These are phyloP conservation scores for Silybum marianum DNA, from an alignment of 129 eudicot species.

Conservation along the genomic window DNA sequence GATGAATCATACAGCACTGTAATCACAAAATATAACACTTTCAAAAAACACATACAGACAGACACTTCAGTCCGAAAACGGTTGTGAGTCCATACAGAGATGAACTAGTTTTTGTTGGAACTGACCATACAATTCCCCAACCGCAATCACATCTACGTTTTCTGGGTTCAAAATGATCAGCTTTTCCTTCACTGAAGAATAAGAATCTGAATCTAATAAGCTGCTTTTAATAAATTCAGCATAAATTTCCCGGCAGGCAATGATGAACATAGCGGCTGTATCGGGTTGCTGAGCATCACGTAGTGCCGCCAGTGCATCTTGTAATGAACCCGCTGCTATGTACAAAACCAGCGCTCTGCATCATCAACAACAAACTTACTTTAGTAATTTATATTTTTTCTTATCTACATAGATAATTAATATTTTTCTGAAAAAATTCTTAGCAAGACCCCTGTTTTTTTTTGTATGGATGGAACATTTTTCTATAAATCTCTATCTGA, in stretches of 20 bases:
- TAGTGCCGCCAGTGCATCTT: conserved; percentile 87
- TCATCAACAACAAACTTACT: neutral
- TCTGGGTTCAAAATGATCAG: conserved; percentile 56
- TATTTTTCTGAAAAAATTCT: too few relatives aligned
- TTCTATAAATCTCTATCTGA: too few relatives aligned
- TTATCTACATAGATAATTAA: too few relatives aligned
- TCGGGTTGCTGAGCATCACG: conserved; percentile 91
- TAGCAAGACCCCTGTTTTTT: too few relatives aligned
- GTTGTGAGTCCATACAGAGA: conserved; percentile 93
- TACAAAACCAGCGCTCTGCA: conserved; percentile 87
- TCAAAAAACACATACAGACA: neutral
- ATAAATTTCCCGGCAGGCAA: conserved; percentile 79
- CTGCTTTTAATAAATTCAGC: conserved; percentile 45
- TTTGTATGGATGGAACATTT: too few relatives aligned
- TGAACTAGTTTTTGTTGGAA: conserved; percentile 90
- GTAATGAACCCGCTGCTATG: conserved; percentile 90
- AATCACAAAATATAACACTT: neutral
- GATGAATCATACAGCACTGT: neutral
- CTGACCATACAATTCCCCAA: conserved; percentile 80
- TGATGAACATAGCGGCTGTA: conserved; percentile 93
- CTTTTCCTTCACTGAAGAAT: conserved; percentile 47
- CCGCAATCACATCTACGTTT: conserved; percentile 84
- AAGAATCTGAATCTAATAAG: conserved; percentile 21
- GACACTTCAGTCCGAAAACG: conserved; percentile 47
- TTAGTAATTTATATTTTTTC: too few relatives aligned